Base-by-base conservation (phyloP, 305 asterid species). In the Fraxinus angustifolia region DNA sequence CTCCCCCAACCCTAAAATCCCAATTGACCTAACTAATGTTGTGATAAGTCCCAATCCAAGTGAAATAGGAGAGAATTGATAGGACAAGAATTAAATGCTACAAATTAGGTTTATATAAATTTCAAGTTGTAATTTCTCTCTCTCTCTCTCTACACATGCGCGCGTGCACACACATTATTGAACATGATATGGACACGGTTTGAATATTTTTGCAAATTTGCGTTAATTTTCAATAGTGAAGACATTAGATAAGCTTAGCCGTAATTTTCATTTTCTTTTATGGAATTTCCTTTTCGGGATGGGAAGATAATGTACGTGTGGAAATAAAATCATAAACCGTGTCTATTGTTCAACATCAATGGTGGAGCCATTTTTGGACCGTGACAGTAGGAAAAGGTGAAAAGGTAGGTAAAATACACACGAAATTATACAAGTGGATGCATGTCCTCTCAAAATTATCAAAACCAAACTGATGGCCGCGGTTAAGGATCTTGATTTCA, bases 401-500 rank as follows among this genome's bases (percentile, higher is more conserved):
- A 81, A 82, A 79, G 89, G 93, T 88, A 83, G 94, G 94, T 89
- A 87, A 84, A 84, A 84, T 80, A 81, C 82, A 82, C 91, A 82
- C 83, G 92, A 87, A 88, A 84, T 87, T 85, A 82, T 87, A 83
- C 82, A 87, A 85, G 87, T 90, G 88, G 90, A 82, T 88, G 40
- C 78, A 71, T 65, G 74, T 19, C 77, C 56, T 82, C 79, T 75
- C 72, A 60, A 28, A 82, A 83, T 84, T 80, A 86, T 75, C 76
- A 76, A 85, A 81, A 68, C 89, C 90, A 87, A 90, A 88, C 87
- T 85, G 89, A 87, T 86, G 85, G 83, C 79, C 74, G 34, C 77
- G 65, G 38, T 78, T 82, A 75, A 80, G 87, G 86, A 86, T 82
- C 75, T 80, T 71, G 94, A 89, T 88, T 42, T 42, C 84, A 86